Evolutionary conservation across 2,329 filamentous ascomycete genomes (phyloP), one percentile per base, ranked within the genome.

Genomic region (Diaporthe citrichinensis): DNA sequence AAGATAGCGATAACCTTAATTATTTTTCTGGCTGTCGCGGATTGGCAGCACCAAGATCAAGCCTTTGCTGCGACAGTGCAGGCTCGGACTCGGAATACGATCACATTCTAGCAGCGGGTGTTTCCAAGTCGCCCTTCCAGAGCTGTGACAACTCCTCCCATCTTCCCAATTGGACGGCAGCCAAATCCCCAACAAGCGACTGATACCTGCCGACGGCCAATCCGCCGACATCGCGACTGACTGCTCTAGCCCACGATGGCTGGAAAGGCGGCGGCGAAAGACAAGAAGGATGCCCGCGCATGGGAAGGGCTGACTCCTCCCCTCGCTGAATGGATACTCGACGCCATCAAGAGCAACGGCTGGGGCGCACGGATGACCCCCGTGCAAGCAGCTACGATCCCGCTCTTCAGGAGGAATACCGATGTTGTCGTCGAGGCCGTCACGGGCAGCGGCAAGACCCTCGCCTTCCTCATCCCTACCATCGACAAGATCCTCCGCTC

Each of bases 371-470:
- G 94, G 83, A 96, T 97, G 89, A 98, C 96, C 4, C 96, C 96
- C 1, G 96, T 98, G n/a, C 96, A 98, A 85, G 95, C 96, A 59
- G 96, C 95, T 76, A 94, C 95, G 6, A 94, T 98, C 78, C 95
- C 95, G 17, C 90, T 98, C 71, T 97, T 98, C 82, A 92, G 96
- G 85, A 93, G 92, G 71, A 94, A 98, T 83, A 98, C 97, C 81
- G 95, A 98, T 84, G 94, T 98, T 6, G 95, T 98, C 1, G 95
- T 98, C 8, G 95, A 98, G 87, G 92, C 95, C 44, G 95, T 98
- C 5, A 98, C 95, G 3, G 95, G 96, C 17, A 97, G 94, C 83
- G 95, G 95, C 76, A 98, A 98, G 85, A 98, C 95, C 0, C 87
- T 98, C 41, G 91, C 95, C 1, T 99, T 96, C 81, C 86, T 85